These are phyloP conservation scores for Moesziomyces sp. DNA, from an alignment of 1,284 basidiomycete species.

Conservation along the genomic window DNA sequence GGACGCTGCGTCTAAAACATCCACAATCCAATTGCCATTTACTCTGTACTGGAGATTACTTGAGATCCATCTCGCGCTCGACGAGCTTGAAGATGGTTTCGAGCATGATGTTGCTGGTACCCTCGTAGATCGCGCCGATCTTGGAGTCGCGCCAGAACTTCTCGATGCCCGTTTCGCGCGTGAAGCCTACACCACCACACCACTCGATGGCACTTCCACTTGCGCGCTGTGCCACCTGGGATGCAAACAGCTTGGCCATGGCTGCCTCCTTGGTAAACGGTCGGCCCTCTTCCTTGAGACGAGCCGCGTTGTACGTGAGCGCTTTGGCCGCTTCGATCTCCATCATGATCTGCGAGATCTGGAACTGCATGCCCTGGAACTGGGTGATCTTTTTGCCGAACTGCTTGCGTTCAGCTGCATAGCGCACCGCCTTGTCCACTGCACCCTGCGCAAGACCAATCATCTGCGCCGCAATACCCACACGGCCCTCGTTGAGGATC, in stretches of 20 bases:
- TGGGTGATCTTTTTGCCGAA: conserved; percentile 86
- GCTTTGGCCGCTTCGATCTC: conserved; percentile 92
- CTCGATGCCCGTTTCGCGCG: conserved; percentile 82
- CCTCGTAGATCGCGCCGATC: conserved; percentile 82
- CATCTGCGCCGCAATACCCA: conserved; percentile 88
- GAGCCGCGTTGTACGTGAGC: conserved; percentile 95
- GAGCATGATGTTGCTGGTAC: conserved; percentile 84
- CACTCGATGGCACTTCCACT: conserved; percentile 93
- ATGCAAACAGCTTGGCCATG: conserved; percentile 88
- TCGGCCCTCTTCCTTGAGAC: conserved; percentile 92
- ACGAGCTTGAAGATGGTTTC: conserved; percentile 87
- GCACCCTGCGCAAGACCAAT: conserved; percentile 95
- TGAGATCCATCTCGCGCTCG: conserved; percentile 56
- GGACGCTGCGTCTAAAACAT: conserved; percentile 33
- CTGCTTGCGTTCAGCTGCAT: conserved; percentile 91
- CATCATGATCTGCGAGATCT: conserved; percentile 84
- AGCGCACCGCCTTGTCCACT: conserved; percentile 90
- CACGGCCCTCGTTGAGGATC: conserved; percentile 95
- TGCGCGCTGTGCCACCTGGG: conserved; percentile 87
- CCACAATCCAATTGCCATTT: background rate
- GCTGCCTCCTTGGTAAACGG: conserved; percentile 92
- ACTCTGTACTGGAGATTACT: conserved; percentile 12
- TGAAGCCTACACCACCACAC: conserved; percentile 95
- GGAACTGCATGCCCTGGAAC: conserved; percentile 96
- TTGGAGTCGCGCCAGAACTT: conserved; percentile 87